Conservation (phyloP, 352 stramenopile species). For the Phytophthora pinifolia region DNA sequence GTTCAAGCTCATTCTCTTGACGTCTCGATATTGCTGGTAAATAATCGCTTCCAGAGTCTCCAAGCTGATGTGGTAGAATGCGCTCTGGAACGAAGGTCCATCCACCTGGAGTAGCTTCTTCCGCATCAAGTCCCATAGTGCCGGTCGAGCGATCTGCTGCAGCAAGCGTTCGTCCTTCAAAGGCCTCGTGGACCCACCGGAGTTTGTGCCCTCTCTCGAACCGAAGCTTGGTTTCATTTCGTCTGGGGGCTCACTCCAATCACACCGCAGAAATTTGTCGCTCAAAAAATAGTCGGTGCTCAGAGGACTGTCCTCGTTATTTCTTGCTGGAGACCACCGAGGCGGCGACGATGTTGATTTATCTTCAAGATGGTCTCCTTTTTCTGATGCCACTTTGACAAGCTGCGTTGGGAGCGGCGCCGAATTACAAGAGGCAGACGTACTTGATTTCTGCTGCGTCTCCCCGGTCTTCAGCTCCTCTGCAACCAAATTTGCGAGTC, state of each 20-base stretch:
- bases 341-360: background rate
- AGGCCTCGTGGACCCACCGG: background rate
- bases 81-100: slow-evolving; percentile 23
- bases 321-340: background rate
- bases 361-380: background rate
- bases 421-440: background rate
- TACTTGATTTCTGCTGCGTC: background rate
- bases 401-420: background rate
- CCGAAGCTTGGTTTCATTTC: background rate
- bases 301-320: slow-evolving; percentile 17
- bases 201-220: background rate
- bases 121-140: slow-evolving; percentile 45
- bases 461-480: slow-evolving; percentile 11
- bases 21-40: slow-evolving; percentile 37
- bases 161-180: slow-evolving; percentile 25
- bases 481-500: slow-evolving; percentile 6
- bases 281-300: slow-evolving; percentile 41
- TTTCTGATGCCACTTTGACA: background rate
- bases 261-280: slow-evolving; percentile 30
- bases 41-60: slow-evolving; percentile 50
- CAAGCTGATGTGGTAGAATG: slow-evolving; percentile 35
- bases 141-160: slow-evolving; percentile 38
- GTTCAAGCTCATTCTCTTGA: slow-evolving; percentile 53
- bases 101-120: slow-evolving; percentile 47
- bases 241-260: slow-evolving; percentile 21